phyloP scores from a whole-genome alignment of 73 alveolate genomes.

The Stentor roeselii region DNA sequence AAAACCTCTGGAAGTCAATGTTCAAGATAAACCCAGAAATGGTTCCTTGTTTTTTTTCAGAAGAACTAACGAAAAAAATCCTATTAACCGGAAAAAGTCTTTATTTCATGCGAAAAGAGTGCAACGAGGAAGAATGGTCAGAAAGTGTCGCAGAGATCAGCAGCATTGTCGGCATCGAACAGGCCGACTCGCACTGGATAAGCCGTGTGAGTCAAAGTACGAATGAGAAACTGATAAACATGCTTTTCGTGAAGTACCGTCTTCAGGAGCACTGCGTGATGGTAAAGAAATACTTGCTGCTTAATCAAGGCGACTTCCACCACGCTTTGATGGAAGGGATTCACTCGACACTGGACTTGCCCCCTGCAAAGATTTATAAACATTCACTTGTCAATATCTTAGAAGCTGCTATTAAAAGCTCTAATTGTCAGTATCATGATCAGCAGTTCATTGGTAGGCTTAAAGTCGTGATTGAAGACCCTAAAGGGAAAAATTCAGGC shows the following conservation, averaged over 20 bases:
- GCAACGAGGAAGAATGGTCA: slow-evolving; percentile 81
- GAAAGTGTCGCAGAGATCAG: not conserved
- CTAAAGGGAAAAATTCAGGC: slow-evolving; percentile 89
- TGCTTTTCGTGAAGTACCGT: slow-evolving; percentile 66
- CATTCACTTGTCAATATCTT: slow-evolving; percentile 75
- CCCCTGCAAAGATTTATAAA: slow-evolving; percentile 83
- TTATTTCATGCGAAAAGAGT: slow-evolving; percentile 78
- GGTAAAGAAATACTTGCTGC: slow-evolving; percentile 79
- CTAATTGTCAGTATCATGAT: slow-evolving; percentile 84
- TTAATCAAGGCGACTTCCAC: slow-evolving; percentile 96
- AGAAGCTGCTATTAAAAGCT: slow-evolving; percentile 70
- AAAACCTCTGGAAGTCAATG: slow-evolving; percentile 78
- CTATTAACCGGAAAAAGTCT: slow-evolving; percentile 85
- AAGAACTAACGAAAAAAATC: slow-evolving; percentile 69
- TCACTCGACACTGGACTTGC: slow-evolving; percentile 72
- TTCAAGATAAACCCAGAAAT: slow-evolving; percentile 69
- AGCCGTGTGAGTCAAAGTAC: slow-evolving; percentile 71
- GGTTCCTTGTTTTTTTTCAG: slow-evolving; percentile 82
- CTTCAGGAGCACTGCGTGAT: slow-evolving; percentile 65
- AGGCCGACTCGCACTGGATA: slow-evolving; percentile 36
- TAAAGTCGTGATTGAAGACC: slow-evolving; percentile 80
- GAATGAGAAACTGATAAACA: slow-evolving; percentile 65
- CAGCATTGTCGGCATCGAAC: not conserved
- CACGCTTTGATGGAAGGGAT: slow-evolving; percentile 93
- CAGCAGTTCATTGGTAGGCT: slow-evolving; percentile 76